Evolutionary conservation across 177 flowering plant species (phyloP), one percentile per base, ranked within the genome.

Genomic region (Vitis hybrid): DNA sequence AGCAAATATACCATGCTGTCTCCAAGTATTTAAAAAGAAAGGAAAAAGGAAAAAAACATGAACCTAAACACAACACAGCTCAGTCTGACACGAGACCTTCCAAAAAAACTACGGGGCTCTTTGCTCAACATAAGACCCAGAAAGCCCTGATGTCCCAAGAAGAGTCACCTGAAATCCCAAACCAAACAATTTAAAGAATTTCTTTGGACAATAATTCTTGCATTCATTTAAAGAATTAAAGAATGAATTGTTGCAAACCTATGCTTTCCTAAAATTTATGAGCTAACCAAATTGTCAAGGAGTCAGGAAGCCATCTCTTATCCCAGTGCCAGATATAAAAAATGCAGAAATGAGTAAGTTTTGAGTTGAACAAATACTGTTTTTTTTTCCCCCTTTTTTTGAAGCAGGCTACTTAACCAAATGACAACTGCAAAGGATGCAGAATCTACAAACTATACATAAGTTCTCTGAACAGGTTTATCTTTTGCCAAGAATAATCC

Each of bases 81-180:
- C 65, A 62, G n/a, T 14, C 12, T 38, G 47, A 57, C 64, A 62
- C 2, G 12, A 51, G 71, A 54, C n/a, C 12, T 54, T 49, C 63
- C 67, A n/a, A 31, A 47, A 38, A 5, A 71, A 17, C 52, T 62
- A 55, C 11, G 31, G 50, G 10, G 85, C 88, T 82, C 96, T 86
- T 61, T 91, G 90, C 80, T 91, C 97, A 13, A 92, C 77, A 64
- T 92, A 92, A 3, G 97, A 92, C 14, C 97, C 96, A 55, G 94
- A 82, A 51, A 92, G 88, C 49, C 97, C 96, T 66, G 96, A 92
- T 24, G 97, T 92, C 31, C 92, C 96, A 53, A 92, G 88, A 73
- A 92, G 90, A 22, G 94, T 80, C 67, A 91, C 82, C 96, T 92
- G 91, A 75, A 83, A 73, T 10, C 15, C 60, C 51, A 71, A 76